These are phyloP conservation scores for Omphalotus guepiniiformis DNA, from an alignment of 768 basidiomycete genomes.

Conservation along the genomic window DNA sequence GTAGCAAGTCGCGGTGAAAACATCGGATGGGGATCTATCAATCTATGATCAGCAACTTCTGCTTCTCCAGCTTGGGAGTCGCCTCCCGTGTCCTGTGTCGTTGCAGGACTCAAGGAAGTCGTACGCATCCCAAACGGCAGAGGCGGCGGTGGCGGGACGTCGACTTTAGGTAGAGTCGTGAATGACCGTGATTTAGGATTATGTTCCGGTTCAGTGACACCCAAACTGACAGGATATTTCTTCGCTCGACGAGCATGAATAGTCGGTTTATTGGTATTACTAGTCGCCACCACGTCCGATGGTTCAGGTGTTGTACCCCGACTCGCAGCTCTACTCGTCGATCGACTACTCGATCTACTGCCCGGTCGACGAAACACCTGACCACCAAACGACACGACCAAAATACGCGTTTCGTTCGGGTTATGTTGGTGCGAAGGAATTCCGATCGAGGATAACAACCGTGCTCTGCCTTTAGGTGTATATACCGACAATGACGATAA, in stretches of 20 bases:
- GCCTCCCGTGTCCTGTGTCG: no score
- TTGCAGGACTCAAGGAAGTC: no score
- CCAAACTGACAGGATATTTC: no score
- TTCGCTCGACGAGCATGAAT: no score
- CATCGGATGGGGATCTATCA: constrained; percentile 12
- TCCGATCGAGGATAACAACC: constrained; percentile 54
- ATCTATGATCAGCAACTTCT: constrained; percentile 2
- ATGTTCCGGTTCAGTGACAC: background rate
- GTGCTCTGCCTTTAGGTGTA: constrained; percentile 46
- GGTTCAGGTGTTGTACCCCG: no score
- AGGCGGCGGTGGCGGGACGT: no score
- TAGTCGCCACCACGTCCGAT: no score
- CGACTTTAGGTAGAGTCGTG: no score
- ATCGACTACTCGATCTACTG: background rate
- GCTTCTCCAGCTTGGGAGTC: no score
- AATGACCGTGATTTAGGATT: background rate
- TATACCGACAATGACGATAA: constrained; percentile 39
- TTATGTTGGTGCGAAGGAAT: constrained; percentile 51
- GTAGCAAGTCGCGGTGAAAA: constrained; percentile 37
- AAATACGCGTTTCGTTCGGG: constrained; percentile 46
- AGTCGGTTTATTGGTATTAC: no score
- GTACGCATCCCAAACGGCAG: no score
- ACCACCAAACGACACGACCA: constrained; percentile 79
- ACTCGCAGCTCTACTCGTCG: constrained; percentile 32
- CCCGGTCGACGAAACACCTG: constrained; percentile 60